Conservation (phyloP, 306 rosid genomes). For the Quercus agrifolia region DNA sequence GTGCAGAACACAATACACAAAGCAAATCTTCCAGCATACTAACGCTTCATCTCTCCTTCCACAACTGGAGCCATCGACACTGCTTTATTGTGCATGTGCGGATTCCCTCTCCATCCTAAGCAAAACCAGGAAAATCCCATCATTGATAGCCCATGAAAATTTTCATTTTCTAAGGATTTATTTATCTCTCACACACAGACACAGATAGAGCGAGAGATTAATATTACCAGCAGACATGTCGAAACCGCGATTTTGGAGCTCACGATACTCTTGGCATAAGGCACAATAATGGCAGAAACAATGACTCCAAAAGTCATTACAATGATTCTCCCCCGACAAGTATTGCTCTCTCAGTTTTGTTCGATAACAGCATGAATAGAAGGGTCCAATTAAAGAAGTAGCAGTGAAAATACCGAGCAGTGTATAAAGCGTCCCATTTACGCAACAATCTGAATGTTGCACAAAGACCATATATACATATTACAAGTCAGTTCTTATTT, state of each 20-base stretch:
- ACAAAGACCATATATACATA: too few relatives aligned
- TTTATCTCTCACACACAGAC: too few relatives aligned
- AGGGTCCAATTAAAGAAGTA: constrained; percentile 6
- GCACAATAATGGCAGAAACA: constrained; percentile 63
- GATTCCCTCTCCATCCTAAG: too few relatives aligned
- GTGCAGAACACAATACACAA: too few relatives aligned
- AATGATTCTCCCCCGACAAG: constrained; percentile 26
- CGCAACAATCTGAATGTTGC: constrained; percentile 48
- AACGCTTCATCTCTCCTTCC: too few relatives aligned
- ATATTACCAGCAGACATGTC: constrained; percentile 59
- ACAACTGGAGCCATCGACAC: too few relatives aligned
- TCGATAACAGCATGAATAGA: constrained; percentile 61
- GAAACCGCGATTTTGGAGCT: constrained; percentile 56
- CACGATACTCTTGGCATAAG: constrained; percentile 78
- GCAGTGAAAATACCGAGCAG: neutral
- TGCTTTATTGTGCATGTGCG: too few relatives aligned
- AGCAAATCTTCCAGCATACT: too few relatives aligned
- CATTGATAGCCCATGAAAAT: too few relatives aligned
- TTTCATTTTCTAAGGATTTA: too few relatives aligned
- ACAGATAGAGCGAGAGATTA: neutral
- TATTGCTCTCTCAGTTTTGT: constrained; percentile 58
- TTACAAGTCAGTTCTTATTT: too few relatives aligned
- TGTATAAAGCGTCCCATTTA: constrained; percentile 50
- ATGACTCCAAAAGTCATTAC: constrained; percentile 54
- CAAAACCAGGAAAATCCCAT: too few relatives aligned